Base-by-base conservation (phyloP, 2,329 filamentous ascomycete genomes). In the Chrysoporthe deuterocubensis region DNA sequence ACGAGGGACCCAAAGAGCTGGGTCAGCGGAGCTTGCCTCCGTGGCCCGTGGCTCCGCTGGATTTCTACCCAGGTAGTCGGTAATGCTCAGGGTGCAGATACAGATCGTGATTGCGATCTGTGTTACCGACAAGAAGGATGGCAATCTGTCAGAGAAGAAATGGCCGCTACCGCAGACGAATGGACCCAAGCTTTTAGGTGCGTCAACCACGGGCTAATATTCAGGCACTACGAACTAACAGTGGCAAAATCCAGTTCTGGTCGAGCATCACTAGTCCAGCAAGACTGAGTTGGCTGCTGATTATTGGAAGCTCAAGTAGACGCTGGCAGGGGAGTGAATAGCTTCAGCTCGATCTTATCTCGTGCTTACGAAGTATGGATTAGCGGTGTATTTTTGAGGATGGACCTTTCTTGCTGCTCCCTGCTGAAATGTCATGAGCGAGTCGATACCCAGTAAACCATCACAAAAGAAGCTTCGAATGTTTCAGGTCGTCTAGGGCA, bases 11-110 rank as follows among this genome's bases (percentile, higher is more conserved):
- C 68, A 62, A 43, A 52, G 59, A 56, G 57, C 63, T 65, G 65
- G 68, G 62, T 69, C 16, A 52, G 68, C 65, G 65, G 68, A 65
- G 62, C 61, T 32, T 50, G 58, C 58, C 65, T 65, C 64, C 40
- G 62, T 64, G 62, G 52, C 48, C 48, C 62, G 16, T n/a, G 40
- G 18, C 26, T 32, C n/a, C 43, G 18, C 34, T n/a, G 42, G 61
- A 34, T 16, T 3, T 40, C n/a, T 26, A 14, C n/a, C 34, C 44
- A 46, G 32, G 21, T 4, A 44, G 7, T 34, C 42, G 58, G 42
- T 21, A 54, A 16, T 54, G 26, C 11, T 21, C 32, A 13, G 32
- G 50, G 21, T 54, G 50, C 50, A 54, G 50, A 54, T 16, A 16
- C 11, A 34, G 50, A 54, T 54, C 50, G 21, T 13, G 32, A 5